Percentiles rank a stretch among this genome's conserved stretches.
phyloP scores from a whole-genome alignment of 75 land plant species.

The Chamaecyparis obtusa region DNA sequence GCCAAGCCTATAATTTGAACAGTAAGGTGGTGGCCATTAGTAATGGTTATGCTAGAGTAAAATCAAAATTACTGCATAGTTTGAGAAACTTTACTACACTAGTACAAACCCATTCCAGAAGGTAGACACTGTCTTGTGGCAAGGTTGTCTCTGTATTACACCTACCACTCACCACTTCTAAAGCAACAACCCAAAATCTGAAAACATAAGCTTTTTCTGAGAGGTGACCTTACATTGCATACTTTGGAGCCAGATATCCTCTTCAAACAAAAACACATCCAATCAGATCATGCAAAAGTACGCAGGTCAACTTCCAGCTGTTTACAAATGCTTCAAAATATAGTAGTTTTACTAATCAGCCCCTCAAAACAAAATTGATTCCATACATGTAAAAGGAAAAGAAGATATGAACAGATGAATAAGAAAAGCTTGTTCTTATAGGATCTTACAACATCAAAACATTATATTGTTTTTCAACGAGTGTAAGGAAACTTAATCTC shows the following conservation, averaged over 20 bases:
- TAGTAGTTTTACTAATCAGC: background rate
- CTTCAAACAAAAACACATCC: constrained; percentile 21
- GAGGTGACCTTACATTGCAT: constrained; percentile 69
- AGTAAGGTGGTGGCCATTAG: background rate
- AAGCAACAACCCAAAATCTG: constrained; percentile 61
- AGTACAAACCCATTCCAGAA: constrained; percentile 62
- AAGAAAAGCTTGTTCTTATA: background rate
- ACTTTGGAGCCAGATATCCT: constrained; percentile 78
- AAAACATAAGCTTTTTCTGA: constrained; percentile 74
- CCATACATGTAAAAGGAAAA: background rate
- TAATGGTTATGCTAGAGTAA: background rate
- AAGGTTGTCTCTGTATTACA: constrained; percentile 34
- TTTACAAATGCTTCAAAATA: background rate
- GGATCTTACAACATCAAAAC: background rate
- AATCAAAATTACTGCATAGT: background rate
- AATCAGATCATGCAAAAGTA: background rate
- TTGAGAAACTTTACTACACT: background rate
- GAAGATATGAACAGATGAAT: background rate
- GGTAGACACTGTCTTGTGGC: constrained; percentile 35
- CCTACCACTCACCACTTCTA: constrained; percentile 57
- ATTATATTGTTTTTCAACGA: background rate
- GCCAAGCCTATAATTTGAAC: constrained; percentile 42
- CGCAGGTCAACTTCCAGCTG: background rate
- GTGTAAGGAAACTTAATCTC: background rate
- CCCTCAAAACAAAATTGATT: background rate